Conservation (phyloP, 805 yeast species). For the Clavispora vitiphila region DNA sequence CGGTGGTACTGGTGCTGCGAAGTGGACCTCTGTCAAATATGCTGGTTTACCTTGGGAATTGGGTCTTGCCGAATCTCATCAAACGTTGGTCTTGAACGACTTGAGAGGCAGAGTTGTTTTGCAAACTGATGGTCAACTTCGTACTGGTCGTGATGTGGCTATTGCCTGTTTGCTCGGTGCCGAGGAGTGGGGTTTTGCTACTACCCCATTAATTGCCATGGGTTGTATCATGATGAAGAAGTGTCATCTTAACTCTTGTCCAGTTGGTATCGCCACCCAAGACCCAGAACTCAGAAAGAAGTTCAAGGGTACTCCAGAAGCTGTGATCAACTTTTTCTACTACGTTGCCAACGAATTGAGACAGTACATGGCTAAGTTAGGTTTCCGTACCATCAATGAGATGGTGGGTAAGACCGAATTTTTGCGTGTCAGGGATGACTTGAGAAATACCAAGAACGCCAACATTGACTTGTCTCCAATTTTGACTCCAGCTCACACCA, state of each 20-base stretch:
- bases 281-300: slow-evolving; percentile 90
- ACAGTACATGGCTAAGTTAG: slow-evolving; percentile 87
- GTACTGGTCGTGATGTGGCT: slow-evolving; percentile 96
- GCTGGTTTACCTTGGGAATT: slow-evolving; percentile 99
- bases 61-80: slow-evolving; percentile 97
- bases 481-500: slow-evolving; percentile 92
- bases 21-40: slow-evolving; percentile 94
- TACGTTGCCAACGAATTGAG: slow-evolving; percentile 91
- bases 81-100: slow-evolving; percentile 91
- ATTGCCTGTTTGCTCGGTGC: slow-evolving; percentile 96
- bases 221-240: slow-evolving; percentile 97
- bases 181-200: slow-evolving; percentile 97
- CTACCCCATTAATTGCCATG: slow-evolving; percentile 94
- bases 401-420: slow-evolving; percentile 98
- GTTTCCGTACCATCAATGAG: slow-evolving; percentile 93
- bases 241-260: slow-evolving; percentile 89
- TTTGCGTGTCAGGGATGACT: slow-evolving; percentile 76
- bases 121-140: slow-evolving; percentile 97
- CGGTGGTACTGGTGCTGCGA: slow-evolving; percentile 99
- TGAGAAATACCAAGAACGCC: slow-evolving; percentile 83
- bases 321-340: slow-evolving; percentile 95
- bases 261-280: slow-evolving; percentile 98
- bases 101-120: slow-evolving; percentile 92
- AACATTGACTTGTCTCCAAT: slow-evolving; percentile 89
- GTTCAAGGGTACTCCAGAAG: slow-evolving; percentile 96